Conservation (phyloP, 2,329 filamentous ascomycete species). For the Fusarium xylarioides region DNA sequence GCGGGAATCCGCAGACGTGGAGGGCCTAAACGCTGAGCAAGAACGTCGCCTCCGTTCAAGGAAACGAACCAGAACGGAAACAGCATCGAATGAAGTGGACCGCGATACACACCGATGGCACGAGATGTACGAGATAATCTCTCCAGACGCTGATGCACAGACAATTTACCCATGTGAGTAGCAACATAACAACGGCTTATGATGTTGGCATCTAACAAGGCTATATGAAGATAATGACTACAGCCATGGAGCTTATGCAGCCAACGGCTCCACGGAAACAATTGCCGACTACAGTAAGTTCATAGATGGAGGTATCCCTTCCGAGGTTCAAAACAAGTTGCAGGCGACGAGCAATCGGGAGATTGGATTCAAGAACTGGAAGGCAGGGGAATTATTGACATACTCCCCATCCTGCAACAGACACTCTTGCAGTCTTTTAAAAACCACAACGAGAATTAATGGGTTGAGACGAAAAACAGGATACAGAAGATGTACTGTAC, state of each 20-base stretch:
- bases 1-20: background rate
- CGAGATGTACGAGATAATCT: background rate
- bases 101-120: background rate
- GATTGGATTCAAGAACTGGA: background rate
- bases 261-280: background rate
- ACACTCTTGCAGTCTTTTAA: background rate
- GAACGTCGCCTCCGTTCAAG: background rate
- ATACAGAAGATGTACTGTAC: background rate
- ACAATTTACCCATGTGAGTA: background rate
- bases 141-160: background rate
- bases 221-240: background rate
- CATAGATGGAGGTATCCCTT: background rate
- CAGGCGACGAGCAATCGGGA: background rate
- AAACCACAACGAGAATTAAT: background rate
- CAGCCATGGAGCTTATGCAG: background rate
- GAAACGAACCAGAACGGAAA: background rate
- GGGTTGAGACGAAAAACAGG: background rate
- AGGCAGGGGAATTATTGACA: background rate
- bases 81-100: background rate
- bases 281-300: background rate
- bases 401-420: background rate
- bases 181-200: background rate
- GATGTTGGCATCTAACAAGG: background rate
- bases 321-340: background rate
- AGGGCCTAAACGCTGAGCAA: background rate